A percentile compares a stretch with the other conserved stretches of the same genome.
Evolutionary conservation across 768 basidiomycete genomes (phyloP).

Genomic region (Peribolospora baueri): DNA sequence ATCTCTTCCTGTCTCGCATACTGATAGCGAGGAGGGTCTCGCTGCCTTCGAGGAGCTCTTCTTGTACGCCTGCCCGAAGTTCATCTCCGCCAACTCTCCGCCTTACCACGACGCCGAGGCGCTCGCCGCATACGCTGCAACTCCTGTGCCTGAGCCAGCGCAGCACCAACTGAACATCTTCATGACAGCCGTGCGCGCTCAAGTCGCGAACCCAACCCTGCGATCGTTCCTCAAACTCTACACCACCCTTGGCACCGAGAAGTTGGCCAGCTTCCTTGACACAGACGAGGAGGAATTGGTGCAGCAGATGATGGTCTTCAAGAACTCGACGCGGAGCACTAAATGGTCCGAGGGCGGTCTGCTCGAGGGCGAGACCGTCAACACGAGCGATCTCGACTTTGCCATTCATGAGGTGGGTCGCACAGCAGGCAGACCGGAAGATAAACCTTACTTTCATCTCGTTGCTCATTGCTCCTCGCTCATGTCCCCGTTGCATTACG

Average conservation of each 20-base stretch:
- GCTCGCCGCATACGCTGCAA: constrained; percentile 28
- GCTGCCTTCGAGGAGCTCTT: constrained; percentile 78
- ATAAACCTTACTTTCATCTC: constrained; percentile 1
- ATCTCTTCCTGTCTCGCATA: background rate
- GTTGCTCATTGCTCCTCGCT: background rate
- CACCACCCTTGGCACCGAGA: constrained; percentile 71
- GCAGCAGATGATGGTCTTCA: constrained; percentile 91
- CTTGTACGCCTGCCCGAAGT: constrained; percentile 82
- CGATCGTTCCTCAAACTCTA: constrained; percentile 86
- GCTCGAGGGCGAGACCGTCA: constrained; percentile 62
- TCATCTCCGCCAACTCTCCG: constrained; percentile 81
- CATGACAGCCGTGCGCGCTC: constrained; percentile 52
- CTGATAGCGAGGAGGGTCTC: constrained; percentile 31
- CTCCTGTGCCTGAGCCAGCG: constrained; percentile 39
- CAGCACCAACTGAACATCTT: constrained; percentile 66
- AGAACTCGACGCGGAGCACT: constrained; percentile 57
- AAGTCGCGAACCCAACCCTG: constrained; percentile 55
- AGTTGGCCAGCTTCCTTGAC: constrained; percentile 76
- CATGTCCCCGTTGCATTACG: no score
- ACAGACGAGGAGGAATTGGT: constrained; percentile 83
- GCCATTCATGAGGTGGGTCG: constrained; percentile 63
- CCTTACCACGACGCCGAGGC: constrained; percentile 51
- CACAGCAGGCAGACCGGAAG: background rate
- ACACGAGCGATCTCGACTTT: constrained; percentile 84
- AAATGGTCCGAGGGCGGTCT: constrained; percentile 32